These are phyloP conservation scores for Rubus idaeus DNA, from an alignment of 306 rosid genomes.

Conservation along the genomic window DNA sequence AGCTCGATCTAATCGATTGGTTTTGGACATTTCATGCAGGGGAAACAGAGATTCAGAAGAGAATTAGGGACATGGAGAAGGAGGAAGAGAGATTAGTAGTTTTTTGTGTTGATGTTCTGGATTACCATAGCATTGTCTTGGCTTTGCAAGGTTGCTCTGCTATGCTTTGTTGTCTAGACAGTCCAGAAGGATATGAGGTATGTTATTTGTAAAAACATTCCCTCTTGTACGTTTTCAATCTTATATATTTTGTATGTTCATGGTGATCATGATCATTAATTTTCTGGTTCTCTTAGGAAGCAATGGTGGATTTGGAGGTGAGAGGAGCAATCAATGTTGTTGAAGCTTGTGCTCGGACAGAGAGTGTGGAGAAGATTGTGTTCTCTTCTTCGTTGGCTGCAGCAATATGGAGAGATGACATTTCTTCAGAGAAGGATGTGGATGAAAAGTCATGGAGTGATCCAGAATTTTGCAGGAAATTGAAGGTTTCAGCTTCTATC, in stretches of 20 bases:
- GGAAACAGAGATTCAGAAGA: slow-evolving; percentile 36
- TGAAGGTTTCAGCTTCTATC: slow-evolving; percentile 24
- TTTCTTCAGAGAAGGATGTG: slow-evolving; percentile 32
- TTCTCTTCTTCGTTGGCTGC: slow-evolving; percentile 49
- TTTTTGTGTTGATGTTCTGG: slow-evolving; percentile 38
- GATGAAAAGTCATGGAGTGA: slow-evolving; percentile 56
- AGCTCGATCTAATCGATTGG: neutral
- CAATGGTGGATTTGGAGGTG: slow-evolving; percentile 47
- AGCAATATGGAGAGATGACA: slow-evolving; percentile 45
- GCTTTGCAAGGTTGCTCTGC: slow-evolving; percentile 41
- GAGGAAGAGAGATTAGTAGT: slow-evolving; percentile 32
- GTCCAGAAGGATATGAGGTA: slow-evolving; percentile 40
- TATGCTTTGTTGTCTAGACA: slow-evolving; percentile 47
- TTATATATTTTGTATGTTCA: neutral
- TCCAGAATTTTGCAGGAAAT: slow-evolving; percentile 43
- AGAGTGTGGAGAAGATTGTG: slow-evolving; percentile 36
- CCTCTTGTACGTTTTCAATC: neutral
- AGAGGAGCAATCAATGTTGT: slow-evolving; percentile 51
- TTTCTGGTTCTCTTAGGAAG: slow-evolving; percentile 31
- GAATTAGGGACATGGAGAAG: slow-evolving; percentile 34
- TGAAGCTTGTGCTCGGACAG: slow-evolving; percentile 51
- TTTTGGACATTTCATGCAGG: slow-evolving; percentile 19
- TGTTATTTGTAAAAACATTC: neutral
- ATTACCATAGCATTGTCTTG: slow-evolving; percentile 41
- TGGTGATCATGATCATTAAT: neutral